Evolutionary conservation across 768 basidiomycete genomes (phyloP), one percentile per base, ranked within the genome.

Genomic region (Lentinula guzmanii): DNA sequence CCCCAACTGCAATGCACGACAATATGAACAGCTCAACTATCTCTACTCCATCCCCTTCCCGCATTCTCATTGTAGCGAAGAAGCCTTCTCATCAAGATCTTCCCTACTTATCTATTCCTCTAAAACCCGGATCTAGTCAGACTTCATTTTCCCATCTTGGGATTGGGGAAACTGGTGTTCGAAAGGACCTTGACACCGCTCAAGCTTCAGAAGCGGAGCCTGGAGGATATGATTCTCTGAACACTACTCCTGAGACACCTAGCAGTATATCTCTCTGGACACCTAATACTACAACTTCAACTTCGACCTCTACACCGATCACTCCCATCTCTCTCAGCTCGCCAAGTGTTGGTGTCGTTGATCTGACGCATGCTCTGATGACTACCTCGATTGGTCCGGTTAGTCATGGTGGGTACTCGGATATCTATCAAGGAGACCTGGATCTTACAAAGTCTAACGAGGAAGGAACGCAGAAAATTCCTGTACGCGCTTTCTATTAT

Each of bases 331-430:
- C 71, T 0, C 55, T 67, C 6, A 64, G 60, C 55, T 74, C 75
- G 1, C 72, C 74, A 7, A 70, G 71, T 9, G 67, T 70, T 5
- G 69, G 72, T 0, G 73, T 76, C 7, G 72, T 75, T 8, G 75
- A 76, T 58, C 63, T 76, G 41, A 75, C 73, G 2, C 64, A 61
- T 16, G 52, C 61, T 34, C 61, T 76, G 1, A 68, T 63, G 50
- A 74, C 71, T 0, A 65, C 65, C 0, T 67, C 70, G 1, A 55
- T 58, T 7, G 68, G 66, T 10, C 75, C 79, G 1, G 74, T 79
- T n/a, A 78, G 72, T 34, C 77, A 77, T 56, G 81, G 81, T 0
- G 77, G 79, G 1, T 77, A 79, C 51, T 77, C 80, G 13, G 80
- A 82, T 63, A 80, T 82, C 35, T 79, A 79, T 70, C 73, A 73